Conservation (phyloP, 192 early-diverging fungal genomes). For the Powellomyces hirtus region DNA sequence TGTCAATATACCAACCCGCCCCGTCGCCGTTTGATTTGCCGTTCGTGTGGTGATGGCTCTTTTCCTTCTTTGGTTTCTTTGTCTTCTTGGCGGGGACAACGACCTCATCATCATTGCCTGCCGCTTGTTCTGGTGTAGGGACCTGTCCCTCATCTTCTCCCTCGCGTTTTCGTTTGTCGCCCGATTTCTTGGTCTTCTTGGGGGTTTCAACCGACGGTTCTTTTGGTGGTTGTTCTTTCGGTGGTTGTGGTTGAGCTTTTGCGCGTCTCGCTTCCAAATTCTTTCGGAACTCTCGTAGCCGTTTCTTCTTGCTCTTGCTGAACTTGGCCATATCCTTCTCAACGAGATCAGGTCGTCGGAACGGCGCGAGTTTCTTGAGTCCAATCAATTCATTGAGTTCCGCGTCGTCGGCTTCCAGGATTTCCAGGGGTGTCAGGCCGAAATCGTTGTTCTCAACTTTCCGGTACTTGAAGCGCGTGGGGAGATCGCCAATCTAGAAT, state of each 20-base stretch:
- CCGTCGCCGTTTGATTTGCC: no score
- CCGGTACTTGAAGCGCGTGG: slow-evolving; percentile 92
- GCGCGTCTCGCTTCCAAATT: slow-evolving; percentile 32
- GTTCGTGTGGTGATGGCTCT: not conserved
- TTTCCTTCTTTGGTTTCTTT: slow-evolving; percentile 7
- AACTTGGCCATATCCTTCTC: slow-evolving; percentile 25
- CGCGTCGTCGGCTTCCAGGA: slow-evolving; percentile 86
- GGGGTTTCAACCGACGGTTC: not conserved
- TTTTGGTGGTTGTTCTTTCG: not conserved
- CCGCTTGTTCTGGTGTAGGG: not conserved
- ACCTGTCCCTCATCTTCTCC: slow-evolving; percentile 6
- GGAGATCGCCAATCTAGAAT: slow-evolving; percentile 66
- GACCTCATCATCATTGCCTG: not conserved
- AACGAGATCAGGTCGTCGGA: slow-evolving; percentile 33
- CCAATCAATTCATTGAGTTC: slow-evolving; percentile 83
- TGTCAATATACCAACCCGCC: no score
- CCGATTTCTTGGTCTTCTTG: slow-evolving; percentile 16
- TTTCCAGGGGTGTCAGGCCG: slow-evolving; percentile 80
- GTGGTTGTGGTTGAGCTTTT: slow-evolving; percentile 1
- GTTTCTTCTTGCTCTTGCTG: slow-evolving; percentile 37
- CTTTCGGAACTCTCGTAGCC: slow-evolving; percentile 43
- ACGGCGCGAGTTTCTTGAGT: slow-evolving; percentile 86
- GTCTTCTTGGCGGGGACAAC: slow-evolving; percentile 1
- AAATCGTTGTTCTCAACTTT: slow-evolving; percentile 74
- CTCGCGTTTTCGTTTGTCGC: slow-evolving; percentile 24